Percentiles rank a stretch among this genome's conserved stretches.
Evolutionary conservation across 148 eudicot genomes (phyloP).

Genomic region (Rhododendron henanense): DNA sequence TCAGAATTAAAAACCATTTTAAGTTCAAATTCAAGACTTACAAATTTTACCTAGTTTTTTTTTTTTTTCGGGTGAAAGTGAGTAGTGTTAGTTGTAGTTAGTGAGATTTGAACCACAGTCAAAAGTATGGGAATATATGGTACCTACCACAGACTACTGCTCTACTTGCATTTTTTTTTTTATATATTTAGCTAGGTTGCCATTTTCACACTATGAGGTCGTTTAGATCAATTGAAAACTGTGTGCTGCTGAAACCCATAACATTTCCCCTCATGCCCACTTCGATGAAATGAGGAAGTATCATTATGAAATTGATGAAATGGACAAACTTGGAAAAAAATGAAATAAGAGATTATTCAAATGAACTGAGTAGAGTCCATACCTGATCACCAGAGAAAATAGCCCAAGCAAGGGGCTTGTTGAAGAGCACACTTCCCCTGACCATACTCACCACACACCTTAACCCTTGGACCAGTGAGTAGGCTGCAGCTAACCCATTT

Average conservation of each 20-base stretch:
- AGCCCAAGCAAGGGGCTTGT: slow-evolving; percentile 87
- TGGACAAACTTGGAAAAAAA: background rate
- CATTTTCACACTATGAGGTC: background rate
- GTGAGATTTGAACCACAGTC: background rate
- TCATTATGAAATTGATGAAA: background rate
- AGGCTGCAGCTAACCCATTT: slow-evolving; percentile 74
- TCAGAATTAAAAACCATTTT: background rate
- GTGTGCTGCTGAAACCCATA: background rate
- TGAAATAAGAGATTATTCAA: background rate
- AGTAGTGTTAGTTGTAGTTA: background rate
- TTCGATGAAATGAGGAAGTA: background rate
- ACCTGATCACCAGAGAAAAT: slow-evolving; percentile 98
- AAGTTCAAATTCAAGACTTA: background rate
- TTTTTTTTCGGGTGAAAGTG: background rate
- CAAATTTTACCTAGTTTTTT: background rate
- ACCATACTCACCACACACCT: slow-evolving; percentile 75
- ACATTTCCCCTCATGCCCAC: background rate
- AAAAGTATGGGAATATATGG: no score
- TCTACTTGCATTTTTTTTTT: background rate
- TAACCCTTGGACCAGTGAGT: slow-evolving; percentile 64
- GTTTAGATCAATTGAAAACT: background rate
- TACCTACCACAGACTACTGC: background rate
- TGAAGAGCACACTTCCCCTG: slow-evolving; percentile 78
- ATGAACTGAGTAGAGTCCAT: background rate
- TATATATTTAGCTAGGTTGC: background rate